Conservation (phyloP, 768 basidiomycete genomes). For the Sporobolomyces pararoseus region DNA sequence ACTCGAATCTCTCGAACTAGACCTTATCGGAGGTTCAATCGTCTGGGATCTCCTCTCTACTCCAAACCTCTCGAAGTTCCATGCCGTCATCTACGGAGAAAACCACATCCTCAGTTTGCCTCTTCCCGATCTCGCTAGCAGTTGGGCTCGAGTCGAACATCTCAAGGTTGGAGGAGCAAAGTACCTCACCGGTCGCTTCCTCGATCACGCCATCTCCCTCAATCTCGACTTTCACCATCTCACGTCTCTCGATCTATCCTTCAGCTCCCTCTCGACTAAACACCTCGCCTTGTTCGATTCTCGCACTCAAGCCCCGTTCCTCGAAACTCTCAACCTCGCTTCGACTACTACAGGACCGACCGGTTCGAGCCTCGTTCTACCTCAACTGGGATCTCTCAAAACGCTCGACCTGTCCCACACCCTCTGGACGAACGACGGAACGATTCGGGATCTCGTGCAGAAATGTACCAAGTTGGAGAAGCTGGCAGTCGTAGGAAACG, state of each 20-base stretch:
- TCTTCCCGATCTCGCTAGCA: slow-evolving; percentile 15
- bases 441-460: neutral
- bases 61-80: neutral
- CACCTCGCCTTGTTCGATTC: slow-evolving; percentile 18
- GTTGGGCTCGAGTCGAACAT: slow-evolving; percentile 16
- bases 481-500: slow-evolving; percentile 20
- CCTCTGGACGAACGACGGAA: slow-evolving; percentile 31
- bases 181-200: neutral
- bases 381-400: neutral
- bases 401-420: slow-evolving; percentile 19
- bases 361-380: slow-evolving; percentile 15
- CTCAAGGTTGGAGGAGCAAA: slow-evolving; percentile 25
- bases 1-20: slow-evolving; percentile 26
- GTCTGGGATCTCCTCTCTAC: slow-evolving; percentile 25
- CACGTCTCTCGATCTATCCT: slow-evolving; percentile 18
- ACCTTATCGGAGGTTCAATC: slow-evolving; percentile 12
- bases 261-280: slow-evolving; percentile 1
- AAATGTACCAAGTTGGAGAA: slow-evolving; percentile 10
- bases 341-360: slow-evolving; percentile 7
- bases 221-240: neutral
- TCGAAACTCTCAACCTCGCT: slow-evolving; percentile 14
- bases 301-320: neutral
- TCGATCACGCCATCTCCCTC: slow-evolving; percentile 16
- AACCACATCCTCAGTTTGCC: neutral
- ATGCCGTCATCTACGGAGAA: slow-evolving; percentile 22